Evolutionary conservation across 148 eudicot genomes (phyloP), one percentile per base, ranked within the genome.

Genomic region (Chenopodium album): DNA sequence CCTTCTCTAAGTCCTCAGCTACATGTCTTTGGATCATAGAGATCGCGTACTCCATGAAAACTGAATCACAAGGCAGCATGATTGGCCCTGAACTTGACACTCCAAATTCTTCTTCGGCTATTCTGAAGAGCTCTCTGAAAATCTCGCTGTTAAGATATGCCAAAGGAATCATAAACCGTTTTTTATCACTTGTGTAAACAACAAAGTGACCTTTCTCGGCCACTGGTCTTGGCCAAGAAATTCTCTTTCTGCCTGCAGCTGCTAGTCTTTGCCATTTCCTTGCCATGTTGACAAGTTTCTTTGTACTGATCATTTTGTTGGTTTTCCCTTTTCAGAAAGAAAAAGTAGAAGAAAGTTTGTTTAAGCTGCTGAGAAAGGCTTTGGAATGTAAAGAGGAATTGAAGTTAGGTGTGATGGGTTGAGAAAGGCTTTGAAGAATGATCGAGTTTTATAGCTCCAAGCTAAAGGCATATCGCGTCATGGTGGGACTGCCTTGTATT

Each of bases 51-150:
- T 85, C 86, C 79, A 91, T 75, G 63, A 84, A 83, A 44, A 63
- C 63, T 16, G 91, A 81, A 44, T 88, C 91, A 75, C 89, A 88
- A 54, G 90, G 86, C 76, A 90, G 67, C 4, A 64, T 85, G 34
- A 90, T 90, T 7, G 89, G 87, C 26, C 89, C 88, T 20, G 88
- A 76, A 13, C 79, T 82, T 7, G 80, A 76, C 29, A 80, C 56
- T 29, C 92, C 91, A 76, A 76, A 88, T 76, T 87, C 90, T 78
- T 87, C 92, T 71, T 83, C 87, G 0, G 91, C 84, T 48, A 62
- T 59, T 73, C 84, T 85, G 26, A 90, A 82, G 65, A 90, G 87
- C 77, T 89, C 86, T 64, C 77, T 85, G 59, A 92, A 69, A 20
- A 85, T 62, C 11, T 66, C 68, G 44, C 60, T 84, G 41, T 85